Conservation (phyloP, 2,329 filamentous ascomycete species). For the Emmonsiellopsis sp. region DNA sequence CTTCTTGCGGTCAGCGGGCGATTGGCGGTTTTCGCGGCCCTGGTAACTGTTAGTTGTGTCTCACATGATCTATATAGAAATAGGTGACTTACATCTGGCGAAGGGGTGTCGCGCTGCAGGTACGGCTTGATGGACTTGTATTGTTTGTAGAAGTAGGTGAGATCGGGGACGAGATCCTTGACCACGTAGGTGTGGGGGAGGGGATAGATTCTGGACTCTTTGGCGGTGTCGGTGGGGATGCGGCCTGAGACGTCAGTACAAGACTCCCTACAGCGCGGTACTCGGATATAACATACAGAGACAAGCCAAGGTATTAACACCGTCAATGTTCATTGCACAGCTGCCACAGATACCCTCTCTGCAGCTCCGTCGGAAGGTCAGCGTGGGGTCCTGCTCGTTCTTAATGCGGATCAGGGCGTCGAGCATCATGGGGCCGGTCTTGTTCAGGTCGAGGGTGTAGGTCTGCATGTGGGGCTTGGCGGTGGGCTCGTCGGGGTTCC, state of each 20-base stretch:
- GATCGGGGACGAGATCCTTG: slow-evolving; percentile 94
- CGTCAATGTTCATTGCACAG: slow-evolving; percentile 99
- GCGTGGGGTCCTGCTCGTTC: slow-evolving; percentile 94
- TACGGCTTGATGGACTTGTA: slow-evolving; percentile 99
- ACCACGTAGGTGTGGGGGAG: slow-evolving; percentile 98
- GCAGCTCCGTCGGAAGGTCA: slow-evolving; percentile 93
- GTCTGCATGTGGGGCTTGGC: slow-evolving; percentile 93
- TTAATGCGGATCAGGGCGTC: slow-evolving; percentile 97
- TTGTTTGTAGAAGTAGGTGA: slow-evolving; percentile 99
- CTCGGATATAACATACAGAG: slow-evolving; percentile 60
- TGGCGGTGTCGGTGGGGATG: slow-evolving; percentile 71
- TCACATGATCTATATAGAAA: not conserved
- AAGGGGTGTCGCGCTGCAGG: slow-evolving; percentile 78
- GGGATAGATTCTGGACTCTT: slow-evolving; percentile 91
- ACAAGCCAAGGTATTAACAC: slow-evolving; percentile 94
- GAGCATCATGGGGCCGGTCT: slow-evolving; percentile 97
- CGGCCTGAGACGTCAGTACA: slow-evolving; percentile 53
- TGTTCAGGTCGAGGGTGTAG: slow-evolving; percentile 93
- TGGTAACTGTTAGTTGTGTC: slow-evolving; percentile 25
- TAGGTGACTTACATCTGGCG: slow-evolving; percentile 62
- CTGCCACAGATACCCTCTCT: slow-evolving; percentile 97
- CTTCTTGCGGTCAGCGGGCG: slow-evolving; percentile 86
- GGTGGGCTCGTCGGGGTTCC: slow-evolving; percentile 87
- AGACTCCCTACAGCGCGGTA: not conserved
- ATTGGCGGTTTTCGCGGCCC: slow-evolving; percentile 89